These are phyloP conservation scores for Durotheca rogersii DNA, from an alignment of 495 filamentous ascomycete genomes.

Conservation along the genomic window DNA sequence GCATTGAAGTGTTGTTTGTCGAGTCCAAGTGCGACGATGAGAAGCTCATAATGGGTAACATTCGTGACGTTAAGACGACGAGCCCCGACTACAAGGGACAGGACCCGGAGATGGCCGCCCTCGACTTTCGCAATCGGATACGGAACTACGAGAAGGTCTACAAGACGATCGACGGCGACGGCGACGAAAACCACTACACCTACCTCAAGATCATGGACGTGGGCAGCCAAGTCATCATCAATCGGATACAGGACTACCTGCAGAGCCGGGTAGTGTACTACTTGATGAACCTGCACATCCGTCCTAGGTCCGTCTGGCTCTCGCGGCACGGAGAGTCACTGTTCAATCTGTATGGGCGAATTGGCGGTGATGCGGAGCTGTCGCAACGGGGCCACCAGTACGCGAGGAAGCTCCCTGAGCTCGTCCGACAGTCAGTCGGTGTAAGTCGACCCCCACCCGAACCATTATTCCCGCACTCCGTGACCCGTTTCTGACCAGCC, in stretches of 20 bases:
- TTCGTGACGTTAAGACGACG: slow-evolving; percentile 94
- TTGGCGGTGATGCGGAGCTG: slow-evolving; percentile 87
- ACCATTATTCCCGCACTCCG: background rate
- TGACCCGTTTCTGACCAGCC: background rate
- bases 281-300: slow-evolving; percentile 97
- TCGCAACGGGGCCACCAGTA: slow-evolving; percentile 87
- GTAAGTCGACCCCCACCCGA: slow-evolving; percentile 43
- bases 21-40: slow-evolving; percentile 96
- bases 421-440: slow-evolving; percentile 79
- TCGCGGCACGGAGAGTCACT: slow-evolving; percentile 95
- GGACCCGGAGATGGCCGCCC: slow-evolving; percentile 84
- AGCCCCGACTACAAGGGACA: slow-evolving; percentile 93
- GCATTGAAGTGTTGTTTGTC: slow-evolving; percentile 89
- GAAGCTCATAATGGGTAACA: slow-evolving; percentile 93
- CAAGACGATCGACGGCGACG: slow-evolving; percentile 76
- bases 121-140: slow-evolving; percentile 92
- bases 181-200: slow-evolving; percentile 76
- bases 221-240: slow-evolving; percentile 91
- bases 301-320: slow-evolving; percentile 95
- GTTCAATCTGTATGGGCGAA: slow-evolving; percentile 82
- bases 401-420: slow-evolving; percentile 73
- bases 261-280: slow-evolving; percentile 97
- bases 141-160: slow-evolving; percentile 96
- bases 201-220: slow-evolving; percentile 98
- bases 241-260: slow-evolving; percentile 93